These are phyloP conservation scores for Physcomitrellopsis africana DNA, from an alignment of 225 moss, liverwort and hornwort species.

Conservation along the genomic window DNA sequence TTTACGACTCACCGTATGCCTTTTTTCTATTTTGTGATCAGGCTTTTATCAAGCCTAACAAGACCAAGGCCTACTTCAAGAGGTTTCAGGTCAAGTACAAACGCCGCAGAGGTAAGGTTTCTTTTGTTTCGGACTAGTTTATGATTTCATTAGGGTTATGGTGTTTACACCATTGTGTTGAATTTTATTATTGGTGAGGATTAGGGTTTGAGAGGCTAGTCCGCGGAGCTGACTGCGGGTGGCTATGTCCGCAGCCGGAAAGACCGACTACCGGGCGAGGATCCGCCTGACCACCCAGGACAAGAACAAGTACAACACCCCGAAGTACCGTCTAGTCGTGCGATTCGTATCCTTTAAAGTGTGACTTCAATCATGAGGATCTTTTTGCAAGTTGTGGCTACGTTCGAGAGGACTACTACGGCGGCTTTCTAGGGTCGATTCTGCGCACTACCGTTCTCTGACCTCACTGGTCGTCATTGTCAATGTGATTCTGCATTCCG, in stretches of 20 bases:
- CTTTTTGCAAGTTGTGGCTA: too few relatives aligned
- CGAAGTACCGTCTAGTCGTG: conserved; percentile 85
- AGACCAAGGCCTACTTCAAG: conserved; percentile 90
- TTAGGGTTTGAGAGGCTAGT: background rate
- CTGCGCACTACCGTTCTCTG: too few relatives aligned
- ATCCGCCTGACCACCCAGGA: conserved; percentile 85
- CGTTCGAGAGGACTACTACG: too few relatives aligned
- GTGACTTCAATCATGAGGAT: too few relatives aligned
- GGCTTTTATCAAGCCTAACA: conserved; percentile 83
- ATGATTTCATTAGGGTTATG: background rate
- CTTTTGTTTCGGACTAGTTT: background rate
- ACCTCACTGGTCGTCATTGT: too few relatives aligned
- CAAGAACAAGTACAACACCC: conserved; percentile 91
- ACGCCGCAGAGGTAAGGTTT: conserved; percentile 65
- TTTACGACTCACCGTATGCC: background rate
- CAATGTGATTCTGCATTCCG: too few relatives aligned
- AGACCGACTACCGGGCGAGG: conserved; percentile 84
- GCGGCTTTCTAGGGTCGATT: too few relatives aligned
- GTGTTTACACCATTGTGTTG: background rate
- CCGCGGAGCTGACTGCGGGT: background rate
- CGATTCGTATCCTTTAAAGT: conserved; percentile 62
- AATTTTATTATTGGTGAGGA: background rate
- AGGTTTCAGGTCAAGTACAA: conserved; percentile 91
- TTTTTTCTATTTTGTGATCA: conserved; percentile 18
- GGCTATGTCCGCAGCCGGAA: conserved; percentile 55